These are phyloP conservation scores for Ananas comosus DNA, from an alignment of 176 grass and related monocot species.

Conservation along the genomic window DNA sequence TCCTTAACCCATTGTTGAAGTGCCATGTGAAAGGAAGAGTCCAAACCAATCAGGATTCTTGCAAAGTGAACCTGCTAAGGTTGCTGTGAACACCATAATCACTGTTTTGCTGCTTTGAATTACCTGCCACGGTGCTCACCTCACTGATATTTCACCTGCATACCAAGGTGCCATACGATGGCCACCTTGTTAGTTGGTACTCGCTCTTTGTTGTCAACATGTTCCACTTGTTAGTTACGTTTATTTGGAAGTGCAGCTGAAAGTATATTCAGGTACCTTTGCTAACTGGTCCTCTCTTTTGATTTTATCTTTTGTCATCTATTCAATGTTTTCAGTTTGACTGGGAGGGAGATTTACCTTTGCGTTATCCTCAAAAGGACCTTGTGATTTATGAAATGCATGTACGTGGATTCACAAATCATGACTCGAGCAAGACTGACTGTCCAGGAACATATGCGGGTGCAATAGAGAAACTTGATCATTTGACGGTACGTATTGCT, in stretches of 20 bases:
- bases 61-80: too few relatives aligned
- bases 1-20: too few relatives aligned
- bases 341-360: conserved; percentile 76
- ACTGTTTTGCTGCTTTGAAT: too few relatives aligned
- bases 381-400: conserved; percentile 94
- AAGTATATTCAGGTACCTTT: not conserved
- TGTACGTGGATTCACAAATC: conserved; percentile 77
- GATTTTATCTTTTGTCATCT: conserved; percentile 14
- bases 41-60: too few relatives aligned
- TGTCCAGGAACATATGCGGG: conserved; percentile 71
- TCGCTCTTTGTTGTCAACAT: too few relatives aligned
- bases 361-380: conserved; percentile 53
- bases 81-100: too few relatives aligned
- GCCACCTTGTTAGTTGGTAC: too few relatives aligned
- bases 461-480: conserved; percentile 66
- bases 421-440: conserved; percentile 60
- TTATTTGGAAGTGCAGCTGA: not conserved
- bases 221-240: not conserved
- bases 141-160: too few relatives aligned
- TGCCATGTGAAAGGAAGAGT: too few relatives aligned
- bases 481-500: conserved; percentile 56
- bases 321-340: conserved; percentile 62
- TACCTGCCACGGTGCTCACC: too few relatives aligned
- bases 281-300: not conserved
- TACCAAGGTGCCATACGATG: too few relatives aligned